These are phyloP conservation scores for Dactylellina leptospora DNA, from an alignment of 2,329 filamentous ascomycete genomes.

Conservation along the genomic window DNA sequence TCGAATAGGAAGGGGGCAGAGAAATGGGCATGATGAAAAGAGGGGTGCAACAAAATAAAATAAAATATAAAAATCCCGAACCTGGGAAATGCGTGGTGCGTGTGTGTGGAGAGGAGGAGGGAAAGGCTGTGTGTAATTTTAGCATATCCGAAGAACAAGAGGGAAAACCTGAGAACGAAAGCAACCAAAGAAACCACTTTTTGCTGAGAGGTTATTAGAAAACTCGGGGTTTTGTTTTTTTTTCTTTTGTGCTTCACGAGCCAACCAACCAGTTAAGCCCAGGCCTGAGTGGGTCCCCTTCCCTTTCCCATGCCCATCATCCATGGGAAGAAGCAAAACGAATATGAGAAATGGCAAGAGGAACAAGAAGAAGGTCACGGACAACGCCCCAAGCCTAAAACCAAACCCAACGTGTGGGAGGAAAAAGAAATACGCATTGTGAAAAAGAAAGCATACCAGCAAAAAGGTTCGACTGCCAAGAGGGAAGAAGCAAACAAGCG, in stretches of 20 bases:
- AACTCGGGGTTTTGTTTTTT: slow-evolving; percentile 29
- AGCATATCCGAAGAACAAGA: slow-evolving; percentile 38
- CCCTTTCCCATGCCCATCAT: slow-evolving; percentile 16
- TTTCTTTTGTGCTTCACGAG: slow-evolving; percentile 9
- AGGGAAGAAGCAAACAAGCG: slow-evolving; percentile 50
- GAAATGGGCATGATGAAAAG: background rate
- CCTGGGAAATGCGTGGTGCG: background rate
- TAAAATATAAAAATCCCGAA: background rate
- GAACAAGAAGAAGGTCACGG: slow-evolving; percentile 2
- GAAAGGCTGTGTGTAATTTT: slow-evolving; percentile 52
- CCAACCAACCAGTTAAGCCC: slow-evolving; percentile 48
- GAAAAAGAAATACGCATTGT: background rate
- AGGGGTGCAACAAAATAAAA: background rate
- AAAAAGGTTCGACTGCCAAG: background rate
- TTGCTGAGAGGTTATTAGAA: too few relatives aligned
- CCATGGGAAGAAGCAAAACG: slow-evolving; percentile 21
- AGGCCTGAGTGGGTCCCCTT: slow-evolving; percentile 35
- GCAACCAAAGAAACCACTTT: too few relatives aligned
- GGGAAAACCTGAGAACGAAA: background rate
- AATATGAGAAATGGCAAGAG: background rate
- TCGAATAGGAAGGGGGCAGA: slow-evolving; percentile 27
- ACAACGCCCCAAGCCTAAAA: too few relatives aligned
- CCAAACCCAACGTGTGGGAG: too few relatives aligned
- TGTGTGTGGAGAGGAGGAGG: background rate
- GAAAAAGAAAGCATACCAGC: background rate